Evolutionary conservation across 2,329 filamentous ascomycete genomes (phyloP), one percentile per base, ranked within the genome.

Genomic region (Chaetomium olivaceum): DNA sequence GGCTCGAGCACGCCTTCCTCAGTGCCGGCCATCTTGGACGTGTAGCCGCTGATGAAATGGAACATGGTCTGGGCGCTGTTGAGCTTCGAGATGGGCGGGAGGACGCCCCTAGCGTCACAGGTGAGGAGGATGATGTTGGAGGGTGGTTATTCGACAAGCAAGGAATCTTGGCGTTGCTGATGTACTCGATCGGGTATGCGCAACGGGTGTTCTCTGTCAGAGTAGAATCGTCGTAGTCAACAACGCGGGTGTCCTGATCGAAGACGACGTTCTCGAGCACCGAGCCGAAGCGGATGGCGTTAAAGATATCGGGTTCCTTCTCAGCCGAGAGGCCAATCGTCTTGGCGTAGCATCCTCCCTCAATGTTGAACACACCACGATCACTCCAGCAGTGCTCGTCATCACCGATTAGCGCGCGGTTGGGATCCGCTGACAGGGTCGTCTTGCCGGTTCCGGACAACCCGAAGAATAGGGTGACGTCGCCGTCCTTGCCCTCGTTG

Each of bases 341-440:
- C 89, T 99, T 99, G 80, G 95, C 95, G 82, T 99, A 99, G 87
- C 95, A 99, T 71, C 95, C 95, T 75, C 95, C 95, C 83, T 99
- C 95, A 66, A 99, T 99, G 87, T 99, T 99, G 90, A 99, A 99
- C 78, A 99, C 89, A 79, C 95, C 95, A 65, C 81, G 88, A 78
- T 99, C 95, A 74, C 89, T 93, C 95, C 95, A 99, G 90, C 95
- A 98, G 87, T 99, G 95, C 89, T 99, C 95, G 77, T 99, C 95
- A 75, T 99, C 95, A 78, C 95, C 95, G 74, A 99, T 99, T 76
- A 99, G 83, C 71, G 91, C 89, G 78, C 95, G 93, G 85, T 97
- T 96, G 74, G 93, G 93, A 80, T 99, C 95, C 67, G 95, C 95
- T 69, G 95, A 98, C 68, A 99, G 85, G 3, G 95, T 99, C 58